A percentile compares a stretch with the other conserved stretches of the same genome.
Evolutionary conservation across 2,329 filamentous ascomycete species (phyloP).

Genomic region (Magnaporthiopsis incrustans): DNA sequence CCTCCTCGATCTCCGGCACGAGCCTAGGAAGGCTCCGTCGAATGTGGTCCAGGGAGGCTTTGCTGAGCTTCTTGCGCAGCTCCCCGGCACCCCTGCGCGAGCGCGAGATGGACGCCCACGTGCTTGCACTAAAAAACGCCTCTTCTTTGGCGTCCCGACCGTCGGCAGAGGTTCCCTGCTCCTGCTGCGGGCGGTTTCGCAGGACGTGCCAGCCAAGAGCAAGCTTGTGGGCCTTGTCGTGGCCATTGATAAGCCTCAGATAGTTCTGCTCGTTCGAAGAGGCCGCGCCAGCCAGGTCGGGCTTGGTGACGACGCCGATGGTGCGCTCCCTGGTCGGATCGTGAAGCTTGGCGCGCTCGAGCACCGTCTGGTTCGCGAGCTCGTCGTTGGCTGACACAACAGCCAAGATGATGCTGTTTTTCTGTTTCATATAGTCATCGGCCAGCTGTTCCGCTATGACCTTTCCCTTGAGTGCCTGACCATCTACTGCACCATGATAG

Average conservation of each 20-base stretch:
- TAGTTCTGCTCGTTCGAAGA: conserved; percentile 33
- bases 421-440: conserved; percentile 45
- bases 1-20: conserved; percentile 32
- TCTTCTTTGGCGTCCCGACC: conserved; percentile 32
- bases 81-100: conserved; percentile 36
- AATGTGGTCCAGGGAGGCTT: conserved; percentile 40
- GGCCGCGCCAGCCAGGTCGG: conserved; percentile 30
- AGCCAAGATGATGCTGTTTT: conserved; percentile 51
- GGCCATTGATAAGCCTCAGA: conserved; percentile 12
- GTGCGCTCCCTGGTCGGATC: conserved; percentile 31
- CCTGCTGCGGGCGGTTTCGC: conserved; percentile 32
- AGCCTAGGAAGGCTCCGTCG: conserved; percentile 34
- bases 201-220: conserved; percentile 48
- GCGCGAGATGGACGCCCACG: conserved; percentile 28
- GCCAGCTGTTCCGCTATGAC: conserved; percentile 39
- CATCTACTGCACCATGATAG: conserved; percentile 36
- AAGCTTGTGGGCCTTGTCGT: conserved; percentile 18
- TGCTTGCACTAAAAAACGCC: conserved; percentile 33
- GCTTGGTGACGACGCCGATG: conserved; percentile 51
- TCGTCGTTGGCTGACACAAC: conserved; percentile 45
- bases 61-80: conserved; percentile 40
- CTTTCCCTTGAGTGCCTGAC: conserved; percentile 35
- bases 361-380: conserved; percentile 49
- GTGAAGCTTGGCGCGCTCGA: conserved; percentile 35
- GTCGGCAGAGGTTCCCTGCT: conserved; percentile 19